These are phyloP conservation scores for Sarocladiaceae sp. DNA, from an alignment of 2,329 filamentous ascomycete species.

Conservation along the genomic window DNA sequence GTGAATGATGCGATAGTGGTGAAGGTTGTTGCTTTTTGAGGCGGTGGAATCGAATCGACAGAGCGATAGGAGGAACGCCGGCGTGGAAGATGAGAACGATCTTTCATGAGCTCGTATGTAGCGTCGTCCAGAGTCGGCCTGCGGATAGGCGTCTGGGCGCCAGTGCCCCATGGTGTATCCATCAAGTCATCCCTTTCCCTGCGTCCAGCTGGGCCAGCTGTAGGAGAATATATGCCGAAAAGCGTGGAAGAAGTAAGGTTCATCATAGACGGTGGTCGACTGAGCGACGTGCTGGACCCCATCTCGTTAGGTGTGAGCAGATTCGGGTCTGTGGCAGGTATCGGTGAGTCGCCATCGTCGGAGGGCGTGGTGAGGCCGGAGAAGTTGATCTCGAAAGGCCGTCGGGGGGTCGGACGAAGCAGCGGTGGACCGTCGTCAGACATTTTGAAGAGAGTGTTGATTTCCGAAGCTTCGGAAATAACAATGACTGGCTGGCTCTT, in stretches of 20 bases:
- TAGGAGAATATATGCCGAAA: constrained; percentile 82
- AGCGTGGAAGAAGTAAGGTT: constrained; percentile 89
- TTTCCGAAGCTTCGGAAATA: too few species aligned
- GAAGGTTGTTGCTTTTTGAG: not conserved
- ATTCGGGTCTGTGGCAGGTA: constrained; percentile 25
- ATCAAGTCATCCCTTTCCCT: constrained; percentile 44
- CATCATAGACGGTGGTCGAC: constrained; percentile 71
- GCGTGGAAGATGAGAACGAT: constrained; percentile 29
- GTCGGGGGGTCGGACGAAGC: constrained; percentile 66
- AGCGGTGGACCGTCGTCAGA: constrained; percentile 48
- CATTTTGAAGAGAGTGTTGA: constrained; percentile 22
- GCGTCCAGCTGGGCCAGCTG: constrained; percentile 45
- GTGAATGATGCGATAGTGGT: constrained; percentile 42
- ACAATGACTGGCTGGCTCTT: too few species aligned
- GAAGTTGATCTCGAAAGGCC: constrained; percentile 62
- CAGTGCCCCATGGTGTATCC: constrained; percentile 74
- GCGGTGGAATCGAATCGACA: constrained; percentile 19
- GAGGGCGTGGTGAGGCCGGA: constrained; percentile 39
- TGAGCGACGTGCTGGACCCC: constrained; percentile 30
- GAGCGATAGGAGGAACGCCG: constrained; percentile 31
- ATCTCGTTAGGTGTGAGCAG: constrained; percentile 7
- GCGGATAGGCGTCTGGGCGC: constrained; percentile 62
- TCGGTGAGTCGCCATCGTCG: constrained; percentile 27
- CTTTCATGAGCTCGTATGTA: constrained; percentile 40
- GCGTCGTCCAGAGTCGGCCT: constrained; percentile 38